Conservation (phyloP, 108 stramenopile species). For the Asterionellopsis glacialis region DNA sequence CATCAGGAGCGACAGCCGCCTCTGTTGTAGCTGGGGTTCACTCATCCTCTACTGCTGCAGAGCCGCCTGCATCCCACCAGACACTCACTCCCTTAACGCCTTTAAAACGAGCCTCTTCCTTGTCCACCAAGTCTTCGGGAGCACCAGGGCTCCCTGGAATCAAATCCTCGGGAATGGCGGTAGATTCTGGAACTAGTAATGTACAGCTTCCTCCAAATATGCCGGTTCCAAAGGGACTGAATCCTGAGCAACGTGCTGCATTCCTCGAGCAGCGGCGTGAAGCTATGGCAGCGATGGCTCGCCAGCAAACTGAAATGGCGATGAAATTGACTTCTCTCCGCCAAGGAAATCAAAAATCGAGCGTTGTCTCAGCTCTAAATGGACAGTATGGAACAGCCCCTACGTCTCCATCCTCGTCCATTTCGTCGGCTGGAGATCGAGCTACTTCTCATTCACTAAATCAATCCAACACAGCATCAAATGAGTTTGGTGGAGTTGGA, state of each 20-base stretch:
- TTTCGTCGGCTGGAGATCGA: not conserved
- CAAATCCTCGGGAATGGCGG: not conserved
- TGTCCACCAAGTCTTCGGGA: not conserved
- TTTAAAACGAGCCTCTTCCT: constrained; percentile 44
- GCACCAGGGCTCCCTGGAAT: constrained; percentile 8
- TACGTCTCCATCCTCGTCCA: constrained; percentile 1
- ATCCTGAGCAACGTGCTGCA: constrained; percentile 1
- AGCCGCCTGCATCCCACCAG: constrained; percentile 48
- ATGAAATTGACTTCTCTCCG: too few relatives aligned
- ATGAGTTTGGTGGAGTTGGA: not conserved
- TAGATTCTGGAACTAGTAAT: not conserved
- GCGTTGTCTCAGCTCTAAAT: too few relatives aligned
- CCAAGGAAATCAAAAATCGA: too few relatives aligned
- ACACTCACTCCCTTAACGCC: constrained; percentile 76
- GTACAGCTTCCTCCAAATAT: not conserved
- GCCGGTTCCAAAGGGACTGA: not conserved
- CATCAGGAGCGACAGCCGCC: constrained; percentile 47
- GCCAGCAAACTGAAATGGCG: too few relatives aligned
- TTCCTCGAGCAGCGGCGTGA: not conserved
- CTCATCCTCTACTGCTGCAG: constrained; percentile 21
- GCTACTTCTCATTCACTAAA: too few relatives aligned
- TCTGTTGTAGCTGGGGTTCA: constrained; percentile 77
- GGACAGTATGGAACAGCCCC: not conserved
- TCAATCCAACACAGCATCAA: not conserved
- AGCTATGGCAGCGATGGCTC: too few relatives aligned